Base-by-base conservation (phyloP, 805 yeast genomes). In the Hanseniaspora thailandica region DNA sequence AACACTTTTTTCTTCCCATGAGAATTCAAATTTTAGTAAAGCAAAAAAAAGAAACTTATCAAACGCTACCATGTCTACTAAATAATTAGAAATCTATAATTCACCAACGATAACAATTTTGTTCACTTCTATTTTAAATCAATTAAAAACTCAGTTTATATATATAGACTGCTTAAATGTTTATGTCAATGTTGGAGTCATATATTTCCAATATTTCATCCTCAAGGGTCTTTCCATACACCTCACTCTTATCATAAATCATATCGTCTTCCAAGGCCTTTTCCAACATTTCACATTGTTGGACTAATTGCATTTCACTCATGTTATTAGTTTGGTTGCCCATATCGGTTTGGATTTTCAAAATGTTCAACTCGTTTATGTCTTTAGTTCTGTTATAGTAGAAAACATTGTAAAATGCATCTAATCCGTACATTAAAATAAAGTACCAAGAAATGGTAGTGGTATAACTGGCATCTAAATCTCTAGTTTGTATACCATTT, bases 381-480 rank as follows among this genome's bases (percentile, higher is more conserved):
- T 50, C 54, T 10, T 19, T 23, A 5, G 47, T 43, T 38, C 45
- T 50, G 33, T 76, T 78, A 12, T 80, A 81, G 58, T 86, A 74
- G 7, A 88, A 57, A 51, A 90, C 73, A 36, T 84, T 76, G 64
- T 82, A 84, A 1, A 93, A 81, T 0, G 96, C 84, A 59, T 78
- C 77, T 56, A 93, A 74, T 28, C 97, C 97, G 48, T 89, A 66
- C 56, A 87, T 77, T 53, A 87, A 85, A 52, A 90, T 84, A 65
- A 93, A 86, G 66, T 90, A 93, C 97, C 97, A 93, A 5, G 97
- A 87, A 20, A 93, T 83, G 2, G 96, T 81, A 35, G 93, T 82
- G 17, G 93, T 97, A 80, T 95, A 93, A 26, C 95, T 72, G 8
- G 82, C 96, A 63, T 89, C 93, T 55, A 93, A 71, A 61, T 90